Conservation (phyloP, 495 filamentous ascomycete species). For the Tuber melanosporum region DNA sequence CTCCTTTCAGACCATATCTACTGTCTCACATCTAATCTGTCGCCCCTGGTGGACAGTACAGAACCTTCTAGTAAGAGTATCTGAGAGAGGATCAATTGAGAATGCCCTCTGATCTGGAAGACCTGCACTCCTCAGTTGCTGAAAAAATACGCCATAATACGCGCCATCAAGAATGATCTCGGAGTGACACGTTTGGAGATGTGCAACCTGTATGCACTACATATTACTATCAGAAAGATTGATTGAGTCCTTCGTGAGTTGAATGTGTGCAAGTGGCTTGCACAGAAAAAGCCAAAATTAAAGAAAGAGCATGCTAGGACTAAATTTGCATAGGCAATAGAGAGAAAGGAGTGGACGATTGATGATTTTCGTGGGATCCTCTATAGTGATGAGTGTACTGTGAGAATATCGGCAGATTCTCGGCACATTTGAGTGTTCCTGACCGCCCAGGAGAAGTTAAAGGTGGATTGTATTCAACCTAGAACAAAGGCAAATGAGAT, state of each 20-base stretch:
- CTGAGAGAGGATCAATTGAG: too few species aligned
- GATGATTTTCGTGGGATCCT: neutral
- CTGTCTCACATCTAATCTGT: too few species aligned
- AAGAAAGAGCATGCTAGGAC: neutral
- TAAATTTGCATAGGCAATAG: neutral
- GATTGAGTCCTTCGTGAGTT: neutral
- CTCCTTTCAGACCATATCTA: too few species aligned
- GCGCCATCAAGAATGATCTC: neutral
- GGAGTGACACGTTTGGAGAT: constrained; percentile 7
- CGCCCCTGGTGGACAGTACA: too few species aligned
- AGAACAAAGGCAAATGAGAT: too few species aligned
- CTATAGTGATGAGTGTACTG: constrained; percentile 12
- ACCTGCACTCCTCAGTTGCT: neutral
- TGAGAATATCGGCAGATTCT: neutral
- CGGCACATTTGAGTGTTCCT: too few species aligned
- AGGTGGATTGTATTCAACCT: too few species aligned
- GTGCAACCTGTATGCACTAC: neutral
- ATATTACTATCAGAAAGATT: neutral
- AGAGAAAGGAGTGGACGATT: neutral
- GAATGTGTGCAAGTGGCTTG: constrained; percentile 5
- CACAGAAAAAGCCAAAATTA: neutral
- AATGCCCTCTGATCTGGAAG: neutral
- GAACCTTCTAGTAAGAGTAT: too few species aligned
- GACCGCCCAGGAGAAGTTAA: too few species aligned
- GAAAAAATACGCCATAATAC: constrained; percentile 6